Evolutionary conservation across 2,329 filamentous ascomycete species (phyloP).

Genomic region (Sporothrix mexicana): DNA sequence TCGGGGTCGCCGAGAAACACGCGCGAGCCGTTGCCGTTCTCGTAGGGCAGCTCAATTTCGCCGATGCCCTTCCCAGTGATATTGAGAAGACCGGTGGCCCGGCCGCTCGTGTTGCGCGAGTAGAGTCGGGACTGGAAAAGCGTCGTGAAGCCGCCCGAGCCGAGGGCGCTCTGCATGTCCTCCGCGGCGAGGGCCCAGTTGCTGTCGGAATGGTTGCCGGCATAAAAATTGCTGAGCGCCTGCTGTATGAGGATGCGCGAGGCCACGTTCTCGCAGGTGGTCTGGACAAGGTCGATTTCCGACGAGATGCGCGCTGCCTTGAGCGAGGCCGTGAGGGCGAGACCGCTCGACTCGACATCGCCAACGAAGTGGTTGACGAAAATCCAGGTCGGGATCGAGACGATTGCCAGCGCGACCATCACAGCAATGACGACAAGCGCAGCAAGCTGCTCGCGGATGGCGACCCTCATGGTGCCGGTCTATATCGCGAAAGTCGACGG

Average conservation of each 20-base stretch:
- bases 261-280: conserved; percentile 72
- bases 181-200: conserved; percentile 66
- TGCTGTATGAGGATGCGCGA: conserved; percentile 67
- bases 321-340: conserved; percentile 81
- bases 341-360: conserved; percentile 61
- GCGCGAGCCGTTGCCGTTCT: conserved; percentile 60
- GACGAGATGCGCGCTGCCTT: conserved; percentile 83
- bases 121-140: conserved; percentile 77
- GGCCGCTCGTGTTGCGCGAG: conserved; percentile 68
- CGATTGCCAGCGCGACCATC: conserved; percentile 74
- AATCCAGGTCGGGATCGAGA: conserved; percentile 76
- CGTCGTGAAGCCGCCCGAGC: conserved; percentile 60
- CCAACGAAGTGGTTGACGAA: conserved; percentile 62
- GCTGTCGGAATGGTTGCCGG: conserved; percentile 57
- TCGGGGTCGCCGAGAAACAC: conserved; percentile 66
- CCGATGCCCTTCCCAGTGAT: conserved; percentile 60
- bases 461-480: conserved; percentile 72
- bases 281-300: conserved; percentile 79
- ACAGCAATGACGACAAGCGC: conserved; percentile 77
- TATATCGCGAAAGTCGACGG: conserved; percentile 41
- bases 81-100: conserved; percentile 64
- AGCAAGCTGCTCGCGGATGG: conserved; percentile 86
- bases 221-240: conserved; percentile 58
- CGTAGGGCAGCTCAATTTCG: conserved; percentile 67
- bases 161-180: conserved; percentile 76